Percentiles rank a stretch among this genome's conserved stretches.
Conservation (phyloP, 2,329 filamentous ascomycete genomes). For the Annulohypoxylon truncatum region DNA sequence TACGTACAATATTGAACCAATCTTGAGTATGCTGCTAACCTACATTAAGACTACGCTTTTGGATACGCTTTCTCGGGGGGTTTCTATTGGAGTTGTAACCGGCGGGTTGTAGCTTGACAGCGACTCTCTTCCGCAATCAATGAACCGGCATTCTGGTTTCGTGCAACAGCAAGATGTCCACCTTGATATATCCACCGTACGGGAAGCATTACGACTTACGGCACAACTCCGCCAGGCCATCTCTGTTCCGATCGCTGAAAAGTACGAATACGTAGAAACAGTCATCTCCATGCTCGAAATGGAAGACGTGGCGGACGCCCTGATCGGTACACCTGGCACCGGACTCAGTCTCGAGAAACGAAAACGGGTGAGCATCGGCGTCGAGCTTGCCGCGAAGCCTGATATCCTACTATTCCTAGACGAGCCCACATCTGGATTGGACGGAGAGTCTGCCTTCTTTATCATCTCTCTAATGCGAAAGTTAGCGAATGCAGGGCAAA, state of each 20-base stretch:
- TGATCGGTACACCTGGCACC: slow-evolving; percentile 73
- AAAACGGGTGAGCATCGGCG: slow-evolving; percentile 85
- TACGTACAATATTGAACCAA: not conserved
- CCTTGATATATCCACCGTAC: not conserved
- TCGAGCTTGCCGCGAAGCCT: slow-evolving; percentile 91
- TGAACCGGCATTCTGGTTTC: not conserved
- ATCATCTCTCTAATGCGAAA: slow-evolving; percentile 87
- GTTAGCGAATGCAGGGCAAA: slow-evolving; percentile 84
- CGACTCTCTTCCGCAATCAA: not conserved
- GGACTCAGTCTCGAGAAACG: slow-evolving; percentile 74
- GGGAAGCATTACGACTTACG: slow-evolving; percentile 11
- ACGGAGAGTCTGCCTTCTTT: slow-evolving; percentile 89
- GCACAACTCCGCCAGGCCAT: not conserved
- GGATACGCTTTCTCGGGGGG: not conserved
- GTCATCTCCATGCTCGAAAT: slow-evolving; percentile 73
- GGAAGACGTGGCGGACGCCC: slow-evolving; percentile 84
- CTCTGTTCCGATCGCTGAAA: not conserved
- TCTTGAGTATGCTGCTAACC: not conserved
- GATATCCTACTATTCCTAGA: slow-evolving; percentile 83
- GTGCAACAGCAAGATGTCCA: slow-evolving; percentile 21
- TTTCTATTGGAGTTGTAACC: not conserved
- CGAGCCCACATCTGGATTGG: slow-evolving; percentile 90
- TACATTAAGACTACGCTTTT: slow-evolving; percentile 8
- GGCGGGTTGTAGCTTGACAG: slow-evolving; percentile 6
- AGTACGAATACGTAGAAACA: slow-evolving; percentile 1